Percentiles rank a stretch among this genome's conserved stretches.
phyloP scores from a whole-genome alignment of 257 asterid species.

The Solanum stenotomum region DNA sequence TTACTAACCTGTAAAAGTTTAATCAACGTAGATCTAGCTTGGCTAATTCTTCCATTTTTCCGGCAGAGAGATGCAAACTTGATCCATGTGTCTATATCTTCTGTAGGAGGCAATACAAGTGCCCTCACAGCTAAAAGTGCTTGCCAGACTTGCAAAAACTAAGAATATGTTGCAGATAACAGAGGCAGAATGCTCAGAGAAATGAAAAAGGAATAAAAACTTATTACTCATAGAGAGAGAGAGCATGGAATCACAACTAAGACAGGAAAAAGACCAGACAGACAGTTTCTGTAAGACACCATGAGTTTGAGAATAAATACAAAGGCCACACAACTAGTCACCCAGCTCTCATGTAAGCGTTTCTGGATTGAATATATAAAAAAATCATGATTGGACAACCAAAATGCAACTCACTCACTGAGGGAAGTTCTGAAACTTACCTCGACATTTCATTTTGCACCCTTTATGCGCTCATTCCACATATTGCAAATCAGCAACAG shows the following conservation, averaged over 20 bases:
- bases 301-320: not conserved
- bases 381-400: not conserved
- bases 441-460: slow-evolving; percentile 92
- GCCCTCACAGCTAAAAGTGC: slow-evolving; percentile 82
- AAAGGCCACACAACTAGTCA: not conserved
- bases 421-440: slow-evolving; percentile 23
- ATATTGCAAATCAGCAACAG: slow-evolving; percentile 90
- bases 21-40: slow-evolving; percentile 80
- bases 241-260: not conserved
- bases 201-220: not conserved
- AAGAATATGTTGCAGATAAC: slow-evolving; percentile 7
- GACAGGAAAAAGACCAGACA: not conserved
- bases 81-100: slow-evolving; percentile 94
- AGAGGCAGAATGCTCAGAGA: not conserved
- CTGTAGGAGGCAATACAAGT: slow-evolving; percentile 92
- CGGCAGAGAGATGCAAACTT: slow-evolving; percentile 92
- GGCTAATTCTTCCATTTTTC: slow-evolving; percentile 91
- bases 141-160: slow-evolving; percentile 76
- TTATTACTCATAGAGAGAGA: not conserved
- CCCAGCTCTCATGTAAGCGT: not conserved
- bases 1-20: slow-evolving; percentile 77
- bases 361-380: not conserved
- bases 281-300: not conserved
- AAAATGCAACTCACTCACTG: not conserved
- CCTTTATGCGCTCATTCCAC: slow-evolving; percentile 98